phyloP scores from a whole-genome alignment of 202 grass and related monocot genomes.

The Musa balbisiana region DNA sequence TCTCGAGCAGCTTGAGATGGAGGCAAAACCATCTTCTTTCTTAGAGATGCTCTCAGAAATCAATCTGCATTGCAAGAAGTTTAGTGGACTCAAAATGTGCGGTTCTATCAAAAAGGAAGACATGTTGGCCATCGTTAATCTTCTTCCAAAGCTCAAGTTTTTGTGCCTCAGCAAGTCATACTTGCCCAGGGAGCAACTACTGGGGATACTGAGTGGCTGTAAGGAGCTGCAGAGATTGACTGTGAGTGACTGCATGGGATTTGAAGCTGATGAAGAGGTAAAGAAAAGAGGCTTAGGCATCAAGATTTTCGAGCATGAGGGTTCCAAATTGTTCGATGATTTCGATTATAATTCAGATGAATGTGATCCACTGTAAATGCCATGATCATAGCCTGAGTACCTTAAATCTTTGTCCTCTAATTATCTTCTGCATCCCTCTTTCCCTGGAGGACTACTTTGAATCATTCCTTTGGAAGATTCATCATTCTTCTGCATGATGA shows the following conservation, averaged over 20 bases:
- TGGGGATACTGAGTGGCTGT: slow-evolving; percentile 47
- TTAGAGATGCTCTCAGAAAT: slow-evolving; percentile 32
- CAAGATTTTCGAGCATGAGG: slow-evolving; percentile 34
- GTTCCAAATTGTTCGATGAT: slow-evolving; percentile 47
- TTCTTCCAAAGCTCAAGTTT: slow-evolving; percentile 24
- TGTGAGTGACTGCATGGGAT: slow-evolving; percentile 58
- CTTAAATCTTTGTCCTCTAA: too few species aligned
- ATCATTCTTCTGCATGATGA: too few species aligned
- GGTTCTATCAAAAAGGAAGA: slow-evolving; percentile 68
- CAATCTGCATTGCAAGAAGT: slow-evolving; percentile 22
- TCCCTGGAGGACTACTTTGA: too few species aligned
- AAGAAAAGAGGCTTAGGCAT: slow-evolving; percentile 22
- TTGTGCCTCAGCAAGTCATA: slow-evolving; percentile 61
- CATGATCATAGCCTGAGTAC: not conserved
- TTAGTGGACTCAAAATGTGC: slow-evolving; percentile 31
- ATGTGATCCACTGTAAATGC: slow-evolving; percentile 28
- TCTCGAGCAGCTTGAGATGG: slow-evolving; percentile 58
- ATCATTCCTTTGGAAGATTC: too few species aligned
- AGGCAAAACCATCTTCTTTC: slow-evolving; percentile 48
- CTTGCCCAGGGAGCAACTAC: slow-evolving; percentile 40
- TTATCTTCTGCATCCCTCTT: too few species aligned
- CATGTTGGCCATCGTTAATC: slow-evolving; percentile 22
- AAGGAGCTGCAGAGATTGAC: slow-evolving; percentile 31
- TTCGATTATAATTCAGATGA: slow-evolving; percentile 10
- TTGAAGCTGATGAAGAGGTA: slow-evolving; percentile 40